Evolutionary conservation across 768 basidiomycete species (phyloP).

Genomic region (Amyloporia xantha): DNA sequence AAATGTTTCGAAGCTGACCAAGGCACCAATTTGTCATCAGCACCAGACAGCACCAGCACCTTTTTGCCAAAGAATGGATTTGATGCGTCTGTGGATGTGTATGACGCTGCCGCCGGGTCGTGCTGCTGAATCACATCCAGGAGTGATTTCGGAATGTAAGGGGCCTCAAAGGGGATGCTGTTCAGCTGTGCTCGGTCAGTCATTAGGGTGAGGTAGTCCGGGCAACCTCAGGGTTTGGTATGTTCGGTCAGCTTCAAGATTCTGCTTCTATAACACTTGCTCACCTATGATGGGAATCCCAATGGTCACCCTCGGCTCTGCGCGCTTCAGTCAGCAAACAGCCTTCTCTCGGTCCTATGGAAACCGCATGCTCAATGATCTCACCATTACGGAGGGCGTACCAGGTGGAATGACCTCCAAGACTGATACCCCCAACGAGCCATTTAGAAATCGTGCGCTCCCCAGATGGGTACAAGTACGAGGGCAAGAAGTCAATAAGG

Average conservation of each 20-base stretch:
- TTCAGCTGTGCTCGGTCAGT: conserved; percentile 42
- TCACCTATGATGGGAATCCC: conserved; percentile 36
- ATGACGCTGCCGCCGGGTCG: conserved; percentile 42
- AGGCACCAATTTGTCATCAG: conserved; percentile 59
- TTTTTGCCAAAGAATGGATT: conserved; percentile 70
- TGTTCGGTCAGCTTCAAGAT: no score
- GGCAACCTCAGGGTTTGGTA: conserved; percentile 74
- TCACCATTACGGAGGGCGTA: conserved; percentile 47
- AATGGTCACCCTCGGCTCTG: conserved; percentile 37
- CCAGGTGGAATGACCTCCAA: conserved; percentile 87
- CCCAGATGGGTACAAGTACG: conserved; percentile 63
- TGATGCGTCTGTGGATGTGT: conserved; percentile 26
- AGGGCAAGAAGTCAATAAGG: conserved; percentile 72
- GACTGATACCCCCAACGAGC: conserved; percentile 68
- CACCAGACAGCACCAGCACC: conserved; percentile 67
- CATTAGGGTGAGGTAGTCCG: conserved; percentile 57
- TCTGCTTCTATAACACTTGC: no score
- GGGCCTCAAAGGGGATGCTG: conserved; percentile 39
- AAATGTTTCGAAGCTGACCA: conserved; percentile 51
- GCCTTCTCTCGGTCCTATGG: not conserved
- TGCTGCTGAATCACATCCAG: conserved; percentile 36
- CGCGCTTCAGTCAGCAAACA: not conserved
- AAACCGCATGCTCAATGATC: conserved; percentile 12
- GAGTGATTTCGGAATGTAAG: conserved; percentile 52
- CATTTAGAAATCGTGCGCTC: conserved; percentile 60